A percentile compares a stretch with the other conserved stretches of the same genome.
phyloP scores from a whole-genome alignment of 176 grass and related monocot genomes.

The Oryza longistaminata region DNA sequence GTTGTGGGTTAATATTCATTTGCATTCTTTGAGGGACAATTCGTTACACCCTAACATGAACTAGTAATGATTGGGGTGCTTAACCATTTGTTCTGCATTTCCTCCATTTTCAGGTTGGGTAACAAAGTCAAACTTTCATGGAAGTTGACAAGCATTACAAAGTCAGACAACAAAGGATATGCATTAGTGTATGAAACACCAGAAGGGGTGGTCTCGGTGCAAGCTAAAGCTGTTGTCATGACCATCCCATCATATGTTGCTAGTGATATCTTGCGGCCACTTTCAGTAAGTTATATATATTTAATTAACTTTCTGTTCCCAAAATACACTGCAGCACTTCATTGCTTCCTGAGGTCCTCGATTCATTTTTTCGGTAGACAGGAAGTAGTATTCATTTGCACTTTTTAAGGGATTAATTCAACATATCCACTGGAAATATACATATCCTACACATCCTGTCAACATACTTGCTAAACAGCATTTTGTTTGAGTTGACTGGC shows the following conservation, averaged over 20 bases:
- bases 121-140: slow-evolving; percentile 89
- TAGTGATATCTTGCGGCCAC: slow-evolving; percentile 76
- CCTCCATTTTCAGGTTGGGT: slow-evolving; percentile 66
- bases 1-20: no score
- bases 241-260: slow-evolving; percentile 91
- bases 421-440: not conserved
- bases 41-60: not conserved
- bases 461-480: not conserved
- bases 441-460: not conserved
- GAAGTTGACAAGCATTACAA: slow-evolving; percentile 82
- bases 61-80: not conserved
- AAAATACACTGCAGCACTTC: slow-evolving; percentile 4
- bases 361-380: not conserved
- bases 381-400: not conserved
- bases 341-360: not conserved
- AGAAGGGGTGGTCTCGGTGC: slow-evolving; percentile 59
- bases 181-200: slow-evolving; percentile 83
- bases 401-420: not conserved
- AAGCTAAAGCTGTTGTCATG: slow-evolving; percentile 79
- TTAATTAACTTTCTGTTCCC: not conserved
- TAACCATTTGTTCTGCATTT: slow-evolving; percentile 11
- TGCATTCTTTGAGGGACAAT: not conserved
- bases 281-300: slow-evolving; percentile 72
- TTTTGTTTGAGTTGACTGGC: not conserved
- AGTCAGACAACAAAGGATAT: slow-evolving; percentile 71